These are phyloP conservation scores for Stagonosporopsis rhizophila DNA, from an alignment of 2,329 filamentous ascomycete species.

Conservation along the genomic window DNA sequence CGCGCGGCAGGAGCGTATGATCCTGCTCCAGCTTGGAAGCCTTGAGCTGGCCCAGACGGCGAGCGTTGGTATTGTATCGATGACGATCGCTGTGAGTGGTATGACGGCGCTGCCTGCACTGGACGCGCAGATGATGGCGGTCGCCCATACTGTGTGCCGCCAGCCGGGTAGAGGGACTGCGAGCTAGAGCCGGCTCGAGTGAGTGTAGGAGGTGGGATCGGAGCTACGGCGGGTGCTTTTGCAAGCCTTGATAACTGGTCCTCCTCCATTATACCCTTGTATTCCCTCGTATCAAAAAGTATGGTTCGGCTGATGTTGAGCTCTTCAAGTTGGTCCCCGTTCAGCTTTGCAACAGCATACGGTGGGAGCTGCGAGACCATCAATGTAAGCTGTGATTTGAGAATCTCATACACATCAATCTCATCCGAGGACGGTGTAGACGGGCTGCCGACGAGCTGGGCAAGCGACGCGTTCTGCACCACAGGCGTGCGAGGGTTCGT, in stretches of 20 bases:
- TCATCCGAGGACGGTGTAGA: slow-evolving; percentile 70
- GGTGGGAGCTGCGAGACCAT: slow-evolving; percentile 80
- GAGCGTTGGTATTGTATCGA: slow-evolving; percentile 48
- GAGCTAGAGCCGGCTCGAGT: slow-evolving; percentile 36
- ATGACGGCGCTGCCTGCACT: slow-evolving; percentile 40
- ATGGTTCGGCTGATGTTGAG: slow-evolving; percentile 83
- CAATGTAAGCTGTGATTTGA: slow-evolving; percentile 76
- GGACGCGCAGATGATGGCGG: slow-evolving; percentile 38
- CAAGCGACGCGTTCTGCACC: slow-evolving; percentile 71
- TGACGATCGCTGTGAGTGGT: slow-evolving; percentile 48
- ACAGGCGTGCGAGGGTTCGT: slow-evolving; percentile 70
- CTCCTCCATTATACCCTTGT: slow-evolving; percentile 82
- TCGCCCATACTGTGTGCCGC: slow-evolving; percentile 43
- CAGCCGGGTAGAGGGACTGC: slow-evolving; percentile 39
- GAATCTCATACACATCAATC: slow-evolving; percentile 69
- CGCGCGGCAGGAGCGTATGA: slow-evolving; percentile 40
- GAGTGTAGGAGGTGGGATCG: slow-evolving; percentile 38
- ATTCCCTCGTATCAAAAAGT: slow-evolving; percentile 74
- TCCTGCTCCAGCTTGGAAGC: slow-evolving; percentile 38
- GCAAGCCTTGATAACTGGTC: slow-evolving; percentile 65
- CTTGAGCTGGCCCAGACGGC: slow-evolving; percentile 37
- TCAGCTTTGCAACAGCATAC: slow-evolving; percentile 83
- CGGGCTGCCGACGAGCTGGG: slow-evolving; percentile 61
- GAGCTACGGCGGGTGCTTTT: slow-evolving; percentile 48
- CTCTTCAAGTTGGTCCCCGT: slow-evolving; percentile 84